Evolutionary conservation across 1,139 yeast species (phyloP).

Genomic region (Scheffersomyces stambukii): DNA sequence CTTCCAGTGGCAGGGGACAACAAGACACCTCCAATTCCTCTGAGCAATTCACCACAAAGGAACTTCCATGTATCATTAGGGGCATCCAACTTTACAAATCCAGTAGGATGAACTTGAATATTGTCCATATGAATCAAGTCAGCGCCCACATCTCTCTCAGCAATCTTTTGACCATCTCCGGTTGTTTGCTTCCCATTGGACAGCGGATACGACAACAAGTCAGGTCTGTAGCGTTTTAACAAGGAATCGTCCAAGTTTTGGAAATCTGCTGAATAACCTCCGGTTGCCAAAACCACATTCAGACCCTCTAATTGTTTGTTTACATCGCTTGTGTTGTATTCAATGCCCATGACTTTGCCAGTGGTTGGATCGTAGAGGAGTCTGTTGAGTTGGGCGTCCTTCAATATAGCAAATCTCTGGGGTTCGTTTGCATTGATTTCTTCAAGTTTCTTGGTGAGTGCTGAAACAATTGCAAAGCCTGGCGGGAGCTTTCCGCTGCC

Average conservation of each 20-base stretch:
- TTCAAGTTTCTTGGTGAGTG: slow-evolving; percentile 19
- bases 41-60: slow-evolving; percentile 33
- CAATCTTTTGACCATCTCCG: slow-evolving; percentile 38
- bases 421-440: slow-evolving; percentile 9
- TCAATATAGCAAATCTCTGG: slow-evolving; percentile 17
- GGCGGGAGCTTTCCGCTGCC: slow-evolving; percentile 32
- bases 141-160: slow-evolving; percentile 27
- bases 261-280: slow-evolving; percentile 35
- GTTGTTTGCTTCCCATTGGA: slow-evolving; percentile 33
- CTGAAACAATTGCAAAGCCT: slow-evolving; percentile 32
- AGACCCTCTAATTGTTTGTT: slow-evolving; percentile 1
- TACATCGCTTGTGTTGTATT: slow-evolving; percentile 13
- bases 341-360: slow-evolving; percentile 20
- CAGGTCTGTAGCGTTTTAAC: slow-evolving; percentile 29
- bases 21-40: slow-evolving; percentile 38
- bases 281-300: slow-evolving; percentile 33
- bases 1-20: slow-evolving; percentile 26
- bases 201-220: slow-evolving; percentile 27
- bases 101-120: slow-evolving; percentile 39
- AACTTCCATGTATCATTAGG: slow-evolving; percentile 23
- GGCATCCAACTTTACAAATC: slow-evolving; percentile 23
- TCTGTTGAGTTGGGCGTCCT: slow-evolving; percentile 16
- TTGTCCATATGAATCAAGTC: slow-evolving; percentile 33
- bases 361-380: slow-evolving; percentile 12
- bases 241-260: slow-evolving; percentile 15